A percentile compares a stretch with the other conserved stretches of the same genome.
Evolutionary conservation across 2,329 filamentous ascomycete species (phyloP).

Genomic region (Aureobasidium sp.): DNA sequence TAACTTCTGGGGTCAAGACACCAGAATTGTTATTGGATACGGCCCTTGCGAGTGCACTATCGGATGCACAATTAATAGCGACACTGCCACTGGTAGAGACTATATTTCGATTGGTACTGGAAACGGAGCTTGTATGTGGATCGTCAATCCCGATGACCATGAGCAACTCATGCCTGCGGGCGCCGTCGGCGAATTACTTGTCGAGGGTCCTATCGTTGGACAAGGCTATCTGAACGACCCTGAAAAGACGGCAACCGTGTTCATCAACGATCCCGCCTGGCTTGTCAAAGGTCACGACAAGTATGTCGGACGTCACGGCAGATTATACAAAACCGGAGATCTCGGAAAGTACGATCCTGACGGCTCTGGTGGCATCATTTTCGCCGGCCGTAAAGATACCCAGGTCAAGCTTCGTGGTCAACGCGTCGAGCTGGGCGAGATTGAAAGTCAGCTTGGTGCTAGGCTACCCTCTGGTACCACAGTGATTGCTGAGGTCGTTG

Average conservation of each 20-base stretch:
- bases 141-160: slow-evolving; percentile 26
- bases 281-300: slow-evolving; percentile 14
- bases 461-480: slow-evolving; percentile 34
- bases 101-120: slow-evolving; percentile 19
- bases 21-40: slow-evolving; percentile 38
- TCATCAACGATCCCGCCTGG: slow-evolving; percentile 27
- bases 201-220: slow-evolving; percentile 41
- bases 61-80: slow-evolving; percentile 18
- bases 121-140: slow-evolving; percentile 24
- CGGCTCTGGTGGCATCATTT: slow-evolving; percentile 45
- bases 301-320: slow-evolving; percentile 33
- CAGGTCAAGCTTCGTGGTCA: slow-evolving; percentile 63
- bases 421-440: slow-evolving; percentile 53
- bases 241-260: slow-evolving; percentile 26
- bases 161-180: slow-evolving; percentile 35
- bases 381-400: slow-evolving; percentile 58
- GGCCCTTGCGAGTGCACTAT: slow-evolving; percentile 37
- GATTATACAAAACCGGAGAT: slow-evolving; percentile 56
- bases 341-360: slow-evolving; percentile 49
- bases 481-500: slow-evolving; percentile 46
- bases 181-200: slow-evolving; percentile 40
- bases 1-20: slow-evolving; percentile 31
- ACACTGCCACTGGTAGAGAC: slow-evolving; percentile 12
- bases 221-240: slow-evolving; percentile 36
- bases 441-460: slow-evolving; percentile 34